Percentiles rank a stretch among this genome's conserved stretches.
phyloP scores from a whole-genome alignment of 2,329 filamentous ascomycete species.

The Lecanicillium sp. region DNA sequence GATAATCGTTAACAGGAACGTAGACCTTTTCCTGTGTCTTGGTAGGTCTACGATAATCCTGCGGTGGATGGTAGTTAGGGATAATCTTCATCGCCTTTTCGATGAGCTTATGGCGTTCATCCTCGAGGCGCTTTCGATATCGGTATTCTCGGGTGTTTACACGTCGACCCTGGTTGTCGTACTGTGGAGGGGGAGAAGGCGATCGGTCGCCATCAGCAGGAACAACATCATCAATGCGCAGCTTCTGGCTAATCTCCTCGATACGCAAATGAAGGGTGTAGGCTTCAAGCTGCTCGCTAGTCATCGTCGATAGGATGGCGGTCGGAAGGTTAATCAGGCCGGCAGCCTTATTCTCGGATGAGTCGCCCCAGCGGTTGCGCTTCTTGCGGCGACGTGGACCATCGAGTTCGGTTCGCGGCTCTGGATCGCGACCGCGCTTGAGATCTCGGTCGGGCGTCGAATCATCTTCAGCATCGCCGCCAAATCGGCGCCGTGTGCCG shows the following conservation, averaged over 20 bases:
- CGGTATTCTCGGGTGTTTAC: slow-evolving; percentile 98
- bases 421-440: slow-evolving; percentile 91
- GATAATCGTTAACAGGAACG: slow-evolving; percentile 99
- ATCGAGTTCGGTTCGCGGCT: slow-evolving; percentile 62
- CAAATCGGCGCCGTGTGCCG: slow-evolving; percentile 75
- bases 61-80: slow-evolving; percentile 96
- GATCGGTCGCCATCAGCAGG: slow-evolving; percentile 94
- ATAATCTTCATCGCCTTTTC: slow-evolving; percentile 99
- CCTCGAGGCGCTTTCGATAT: slow-evolving; percentile 95
- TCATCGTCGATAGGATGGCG: slow-evolving; percentile 96
- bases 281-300: slow-evolving; percentile 93
- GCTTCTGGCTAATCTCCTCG: slow-evolving; percentile 98
- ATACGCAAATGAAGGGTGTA: slow-evolving; percentile 95
- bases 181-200: slow-evolving; percentile 89
- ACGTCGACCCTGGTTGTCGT: slow-evolving; percentile 98
- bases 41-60: slow-evolving; percentile 96
- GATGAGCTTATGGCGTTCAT: slow-evolving; percentile 96
- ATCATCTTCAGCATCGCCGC: slow-evolving; percentile 40
- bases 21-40: slow-evolving; percentile 99
- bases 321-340: slow-evolving; percentile 96
- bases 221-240: slow-evolving; percentile 97
- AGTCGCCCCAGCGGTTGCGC: slow-evolving; percentile 97
- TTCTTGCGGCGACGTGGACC: slow-evolving; percentile 89
- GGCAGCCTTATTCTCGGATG: slow-evolving; percentile 95
- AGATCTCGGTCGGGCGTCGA: slow-evolving; percentile 35